Conservation (phyloP, 1,284 basidiomycete genomes). For the Wallemia mellicola region DNA sequence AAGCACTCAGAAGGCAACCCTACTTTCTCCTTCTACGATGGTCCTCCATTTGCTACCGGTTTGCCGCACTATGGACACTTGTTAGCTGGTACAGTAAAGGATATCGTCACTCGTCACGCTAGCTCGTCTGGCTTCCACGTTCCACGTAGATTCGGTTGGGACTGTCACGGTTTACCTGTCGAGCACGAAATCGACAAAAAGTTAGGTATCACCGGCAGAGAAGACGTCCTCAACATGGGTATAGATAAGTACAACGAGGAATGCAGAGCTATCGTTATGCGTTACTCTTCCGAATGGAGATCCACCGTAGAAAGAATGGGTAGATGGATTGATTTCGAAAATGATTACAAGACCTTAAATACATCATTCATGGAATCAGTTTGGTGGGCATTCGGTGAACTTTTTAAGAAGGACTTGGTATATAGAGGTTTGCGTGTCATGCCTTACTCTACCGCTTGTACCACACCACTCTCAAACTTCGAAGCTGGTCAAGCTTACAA, state of each 20-base stretch:
- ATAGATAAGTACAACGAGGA: constrained; percentile 95
- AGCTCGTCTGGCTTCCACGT: constrained; percentile 83
- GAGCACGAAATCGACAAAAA: constrained; percentile 99
- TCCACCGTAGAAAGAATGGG: constrained; percentile 89
- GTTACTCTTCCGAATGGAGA: constrained; percentile 82
- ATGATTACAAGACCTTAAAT: constrained; percentile 96
- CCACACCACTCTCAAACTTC: constrained; percentile 91
- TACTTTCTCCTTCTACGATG: constrained; percentile 85
- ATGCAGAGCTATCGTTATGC: constrained; percentile 91
- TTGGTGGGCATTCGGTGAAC: constrained; percentile 96
- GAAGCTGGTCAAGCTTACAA: constrained; percentile 82
- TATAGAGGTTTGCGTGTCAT: constrained; percentile 85
- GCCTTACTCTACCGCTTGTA: constrained; percentile 93
- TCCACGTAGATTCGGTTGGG: constrained; percentile 90
- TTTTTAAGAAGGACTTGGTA: constrained; percentile 76
- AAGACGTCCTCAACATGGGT: constrained; percentile 82
- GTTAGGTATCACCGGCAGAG: constrained; percentile 67
- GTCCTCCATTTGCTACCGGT: constrained; percentile 91
- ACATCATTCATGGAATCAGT: constrained; percentile 86
- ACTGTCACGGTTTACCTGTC: constrained; percentile 93
- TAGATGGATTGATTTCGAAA: constrained; percentile 98
- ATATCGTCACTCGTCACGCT: constrained; percentile 85
- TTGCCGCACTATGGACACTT: constrained; percentile 88
- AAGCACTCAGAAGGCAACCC: constrained; percentile 71
- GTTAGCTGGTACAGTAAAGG: constrained; percentile 79